These are phyloP conservation scores for Paspalum notatum DNA, from an alignment of 176 grass and related monocot genomes.

Conservation along the genomic window DNA sequence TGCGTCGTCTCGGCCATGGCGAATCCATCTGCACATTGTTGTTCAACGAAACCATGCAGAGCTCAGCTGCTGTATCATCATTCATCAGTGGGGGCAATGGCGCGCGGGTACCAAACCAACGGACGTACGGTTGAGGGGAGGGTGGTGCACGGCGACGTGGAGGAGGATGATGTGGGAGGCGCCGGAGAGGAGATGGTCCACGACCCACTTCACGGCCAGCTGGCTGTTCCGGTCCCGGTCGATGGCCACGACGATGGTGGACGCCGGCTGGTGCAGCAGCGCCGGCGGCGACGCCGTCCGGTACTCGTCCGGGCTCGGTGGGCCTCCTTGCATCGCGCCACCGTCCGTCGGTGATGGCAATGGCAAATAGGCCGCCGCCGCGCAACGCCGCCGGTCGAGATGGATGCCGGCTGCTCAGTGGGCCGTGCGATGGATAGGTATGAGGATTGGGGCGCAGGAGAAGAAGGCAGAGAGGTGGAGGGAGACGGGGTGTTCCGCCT, in stretches of 20 bases:
- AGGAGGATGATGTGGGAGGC: constrained; percentile 61
- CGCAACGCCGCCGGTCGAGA: not conserved
- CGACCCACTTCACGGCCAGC: constrained; percentile 78
- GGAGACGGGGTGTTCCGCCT: constrained; percentile 44
- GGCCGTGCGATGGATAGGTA: constrained; percentile 21
- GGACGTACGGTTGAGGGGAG: constrained; percentile 56
- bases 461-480: constrained; percentile 41
- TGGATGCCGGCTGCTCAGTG: constrained; percentile 19
- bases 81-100: not conserved
- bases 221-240: constrained; percentile 81
- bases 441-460: not conserved
- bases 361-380: not conserved
- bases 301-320: constrained; percentile 44
- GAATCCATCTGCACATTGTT: constrained; percentile 57
- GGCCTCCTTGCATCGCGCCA: constrained; percentile 44
- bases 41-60: not conserved
- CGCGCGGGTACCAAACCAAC: not conserved
- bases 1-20: constrained; percentile 49
- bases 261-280: constrained; percentile 33
- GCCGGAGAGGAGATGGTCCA: constrained; percentile 69
- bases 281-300: constrained; percentile 20
- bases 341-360: not conserved
- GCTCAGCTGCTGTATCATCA: not conserved
- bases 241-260: constrained; percentile 52
- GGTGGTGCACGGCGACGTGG: constrained; percentile 60